These are phyloP conservation scores for Phragmites australis DNA, from an alignment of 176 grass and related monocot genomes.

Conservation along the genomic window DNA sequence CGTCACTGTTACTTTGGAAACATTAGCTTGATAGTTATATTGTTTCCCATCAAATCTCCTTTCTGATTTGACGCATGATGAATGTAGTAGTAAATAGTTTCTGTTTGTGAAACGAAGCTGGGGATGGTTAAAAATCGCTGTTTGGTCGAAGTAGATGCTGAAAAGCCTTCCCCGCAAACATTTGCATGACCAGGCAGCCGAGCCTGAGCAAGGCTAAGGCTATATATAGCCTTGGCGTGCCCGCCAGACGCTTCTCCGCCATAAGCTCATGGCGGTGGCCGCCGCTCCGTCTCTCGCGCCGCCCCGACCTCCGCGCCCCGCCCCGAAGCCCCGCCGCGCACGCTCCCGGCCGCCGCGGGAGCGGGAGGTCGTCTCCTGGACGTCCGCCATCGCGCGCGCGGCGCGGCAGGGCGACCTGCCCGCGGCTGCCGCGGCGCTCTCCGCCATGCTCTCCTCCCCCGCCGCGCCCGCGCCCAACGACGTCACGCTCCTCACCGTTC, in stretches of 20 bases:
- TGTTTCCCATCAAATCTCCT: no score
- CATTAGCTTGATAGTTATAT: no score
- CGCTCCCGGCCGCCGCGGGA: conserved; percentile 1
- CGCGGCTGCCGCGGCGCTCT: conserved; percentile 33
- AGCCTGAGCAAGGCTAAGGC: no score
- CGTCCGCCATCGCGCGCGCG: conserved; percentile 43
- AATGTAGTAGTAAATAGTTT: no score
- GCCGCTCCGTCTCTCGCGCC: not conserved
- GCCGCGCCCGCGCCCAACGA: conserved; percentile 42
- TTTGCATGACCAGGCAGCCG: no score
- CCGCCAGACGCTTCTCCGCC: not conserved
- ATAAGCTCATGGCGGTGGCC: conserved; percentile 22
- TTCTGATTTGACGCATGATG: no score
- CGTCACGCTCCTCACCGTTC: conserved; percentile 58
- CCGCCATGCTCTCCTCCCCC: conserved; percentile 50
- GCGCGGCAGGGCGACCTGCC: conserved; percentile 52
- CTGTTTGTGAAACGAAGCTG: no score
- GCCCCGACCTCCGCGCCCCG: not conserved
- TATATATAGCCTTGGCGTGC: not conserved
- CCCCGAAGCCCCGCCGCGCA: not conserved
- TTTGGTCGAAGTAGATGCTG: no score
- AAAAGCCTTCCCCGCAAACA: no score
- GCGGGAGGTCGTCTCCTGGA: conserved; percentile 55
- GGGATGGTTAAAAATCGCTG: no score
- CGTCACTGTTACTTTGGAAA: no score